Evolutionary conservation across 495 filamentous ascomycete genomes (phyloP).

Genomic region (Tuber calosporum): DNA sequence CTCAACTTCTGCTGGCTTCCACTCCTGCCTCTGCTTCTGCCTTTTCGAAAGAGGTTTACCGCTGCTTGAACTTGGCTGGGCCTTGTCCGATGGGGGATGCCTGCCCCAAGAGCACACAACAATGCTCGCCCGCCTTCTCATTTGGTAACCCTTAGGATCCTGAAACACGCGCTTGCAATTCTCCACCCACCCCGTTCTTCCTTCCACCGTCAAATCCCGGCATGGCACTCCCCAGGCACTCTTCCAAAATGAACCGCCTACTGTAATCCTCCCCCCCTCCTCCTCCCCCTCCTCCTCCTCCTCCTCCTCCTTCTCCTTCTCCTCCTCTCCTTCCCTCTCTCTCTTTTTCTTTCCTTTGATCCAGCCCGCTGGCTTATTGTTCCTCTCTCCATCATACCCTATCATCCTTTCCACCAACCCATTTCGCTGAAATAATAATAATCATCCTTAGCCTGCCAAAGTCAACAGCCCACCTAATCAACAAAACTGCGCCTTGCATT

Average conservation of each 20-base stretch:
- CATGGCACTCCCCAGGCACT: background rate
- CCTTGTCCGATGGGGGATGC: conserved; percentile 40
- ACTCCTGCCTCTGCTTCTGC: conserved; percentile 15
- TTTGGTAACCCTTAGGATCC: conserved; percentile 38
- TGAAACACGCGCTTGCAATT: conserved; percentile 41
- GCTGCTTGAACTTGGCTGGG: conserved; percentile 32
- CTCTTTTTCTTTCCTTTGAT: conserved; percentile 14
- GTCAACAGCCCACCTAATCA: background rate
- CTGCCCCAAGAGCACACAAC: conserved; percentile 35
- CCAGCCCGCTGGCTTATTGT: background rate
- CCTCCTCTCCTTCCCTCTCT: conserved; percentile 20
- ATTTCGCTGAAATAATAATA: background rate
- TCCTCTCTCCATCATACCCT: background rate
- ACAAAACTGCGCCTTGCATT: background rate
- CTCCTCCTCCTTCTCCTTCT: conserved; percentile 27
- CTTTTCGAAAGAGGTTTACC: conserved; percentile 31
- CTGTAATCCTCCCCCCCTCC: conserved; percentile 27
- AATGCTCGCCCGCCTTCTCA: conserved; percentile 33
- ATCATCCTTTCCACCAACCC: background rate
- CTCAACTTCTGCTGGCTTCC: conserved; percentile 4
- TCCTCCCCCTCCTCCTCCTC: conserved; percentile 16
- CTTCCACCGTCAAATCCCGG: conserved; percentile 27
- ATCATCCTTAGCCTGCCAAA: background rate
- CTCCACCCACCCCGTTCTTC: conserved; percentile 37
- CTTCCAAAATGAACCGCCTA: conserved; percentile 21